Base-by-base conservation (phyloP, 2,329 filamentous ascomycete genomes). In the Sclerotiophoma versabilis region DNA sequence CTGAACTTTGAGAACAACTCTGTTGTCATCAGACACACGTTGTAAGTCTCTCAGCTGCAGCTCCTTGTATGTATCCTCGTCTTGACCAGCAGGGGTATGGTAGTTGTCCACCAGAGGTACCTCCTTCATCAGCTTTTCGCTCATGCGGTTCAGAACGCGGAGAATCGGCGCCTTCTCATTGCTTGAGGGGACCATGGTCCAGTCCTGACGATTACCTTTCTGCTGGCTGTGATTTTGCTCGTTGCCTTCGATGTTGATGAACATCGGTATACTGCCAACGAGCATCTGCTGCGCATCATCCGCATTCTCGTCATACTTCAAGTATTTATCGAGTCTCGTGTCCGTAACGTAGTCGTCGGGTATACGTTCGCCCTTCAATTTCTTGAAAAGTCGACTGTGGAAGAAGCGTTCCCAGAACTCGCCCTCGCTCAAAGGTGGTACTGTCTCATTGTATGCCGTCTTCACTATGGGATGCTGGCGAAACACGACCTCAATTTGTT, bases 391-490 rank as follows among this genome's bases (percentile, higher is more conserved):
- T 51, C 90, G 86, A 74, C 92, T 96, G 57, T 93, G 86, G 73
- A 99, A 98, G 77, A 99, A 99, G 12, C 91, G 85, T 5, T 90
- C 90, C 93, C 93, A 99, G 72, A 99, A 99, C 43, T 91, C 87
- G 50, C 83, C 82, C 67, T 96, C 91, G 22, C 83, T 86, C 32
- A 96, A 76, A 5, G 91, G 92, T 0, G 74, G 74, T 4, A 97
- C 92, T 62, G 93, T 92, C 70, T 97, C 93, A 70, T 98, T 92
- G 75, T 97, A 98, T 6, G 96, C 90, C 17, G 87, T 86, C 72
- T 91, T 90, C 54, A 99, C 89, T 0, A 99, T 81, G 2, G 95
- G 92, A 74, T 99, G 93, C 73, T 98, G 95, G 56, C 85, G 87
- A 75, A 99, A 93, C 47, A 99, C 95, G 70, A 96, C 85, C 69